phyloP scores from a whole-genome alignment of 2,329 filamentous ascomycete genomes.

The Beauveria brongniartii region DNA sequence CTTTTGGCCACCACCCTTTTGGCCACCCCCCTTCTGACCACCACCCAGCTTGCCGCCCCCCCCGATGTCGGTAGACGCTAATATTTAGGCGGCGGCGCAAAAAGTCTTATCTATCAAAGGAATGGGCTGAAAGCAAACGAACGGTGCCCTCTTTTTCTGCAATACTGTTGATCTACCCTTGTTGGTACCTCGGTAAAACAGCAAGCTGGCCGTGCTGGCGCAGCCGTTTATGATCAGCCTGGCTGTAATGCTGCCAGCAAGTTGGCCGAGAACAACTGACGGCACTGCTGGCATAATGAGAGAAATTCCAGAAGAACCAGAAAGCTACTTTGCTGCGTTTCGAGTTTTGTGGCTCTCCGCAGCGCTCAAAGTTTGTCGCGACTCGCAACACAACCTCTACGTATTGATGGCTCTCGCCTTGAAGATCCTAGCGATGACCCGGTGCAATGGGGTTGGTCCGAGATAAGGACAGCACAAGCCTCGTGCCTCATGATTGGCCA shows the following conservation, averaged over 20 bases:
- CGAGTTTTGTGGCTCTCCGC: too few relatives aligned
- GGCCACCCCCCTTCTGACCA: background rate
- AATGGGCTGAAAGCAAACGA: background rate
- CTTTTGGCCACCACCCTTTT: background rate
- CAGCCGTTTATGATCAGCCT: background rate
- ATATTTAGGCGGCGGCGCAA: too few relatives aligned
- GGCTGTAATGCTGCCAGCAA: background rate
- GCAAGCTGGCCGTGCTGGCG: background rate
- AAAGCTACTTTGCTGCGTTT: too few relatives aligned
- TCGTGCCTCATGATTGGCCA: slow-evolving; percentile 5
- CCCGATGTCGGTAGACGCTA: slow-evolving; percentile 6
- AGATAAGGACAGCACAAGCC: slow-evolving; percentile 7
- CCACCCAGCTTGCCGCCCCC: background rate
- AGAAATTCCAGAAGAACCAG: too few relatives aligned
- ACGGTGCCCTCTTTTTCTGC: background rate
- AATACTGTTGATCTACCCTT: background rate
- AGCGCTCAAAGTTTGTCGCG: background rate
- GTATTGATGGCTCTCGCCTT: background rate
- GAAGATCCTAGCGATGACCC: slow-evolving; percentile 10
- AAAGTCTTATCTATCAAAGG: slow-evolving; percentile 6
- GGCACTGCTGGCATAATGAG: too few relatives aligned
- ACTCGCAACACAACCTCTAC: background rate
- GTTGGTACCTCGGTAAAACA: slow-evolving; percentile 2
- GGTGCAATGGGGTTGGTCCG: slow-evolving; percentile 10
- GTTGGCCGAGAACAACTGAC: background rate